Evolutionary conservation across 2,329 filamentous ascomycete genomes (phyloP).

Genomic region (Nemania sp.): DNA sequence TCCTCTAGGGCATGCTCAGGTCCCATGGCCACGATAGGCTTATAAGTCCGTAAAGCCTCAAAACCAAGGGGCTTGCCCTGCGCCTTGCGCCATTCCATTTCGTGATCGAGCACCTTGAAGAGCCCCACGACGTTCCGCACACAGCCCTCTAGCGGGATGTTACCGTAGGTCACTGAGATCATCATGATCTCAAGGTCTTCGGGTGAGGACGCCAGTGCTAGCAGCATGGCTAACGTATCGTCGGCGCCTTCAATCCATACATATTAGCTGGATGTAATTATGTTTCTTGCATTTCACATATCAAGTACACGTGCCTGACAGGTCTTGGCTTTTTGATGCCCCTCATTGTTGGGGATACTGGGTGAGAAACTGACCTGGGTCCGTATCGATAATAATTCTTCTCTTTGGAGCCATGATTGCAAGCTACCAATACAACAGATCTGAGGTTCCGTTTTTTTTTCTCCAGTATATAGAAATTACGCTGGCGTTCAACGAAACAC

Average conservation of each 20-base stretch:
- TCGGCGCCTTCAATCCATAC: conserved; percentile 74
- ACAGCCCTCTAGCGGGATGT: conserved; percentile 88
- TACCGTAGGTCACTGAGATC: conserved; percentile 92
- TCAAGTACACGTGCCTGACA: not conserved
- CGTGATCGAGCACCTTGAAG: conserved; percentile 92
- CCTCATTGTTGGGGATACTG: conserved; percentile 2
- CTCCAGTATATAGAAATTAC: not conserved
- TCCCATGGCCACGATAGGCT: conserved; percentile 88
- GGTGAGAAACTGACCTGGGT: conserved; percentile 72
- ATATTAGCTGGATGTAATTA: conserved; percentile 28
- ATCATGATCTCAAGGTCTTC: conserved; percentile 89
- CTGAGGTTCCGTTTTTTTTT: not conserved
- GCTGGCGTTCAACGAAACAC: not conserved
- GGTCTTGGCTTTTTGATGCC: conserved; percentile 5
- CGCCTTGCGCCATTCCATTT: conserved; percentile 83
- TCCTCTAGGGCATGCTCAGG: conserved; percentile 88
- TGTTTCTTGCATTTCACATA: not conserved
- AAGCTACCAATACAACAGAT: conserved; percentile 16
- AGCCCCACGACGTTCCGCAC: conserved; percentile 89
- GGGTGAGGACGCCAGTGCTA: conserved; percentile 83
- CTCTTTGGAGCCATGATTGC: conserved; percentile 72
- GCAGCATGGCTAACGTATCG: conserved; percentile 87
- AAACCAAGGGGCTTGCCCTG: conserved; percentile 78
- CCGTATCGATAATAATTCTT: conserved; percentile 95
- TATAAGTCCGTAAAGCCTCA: conserved; percentile 75